Evolutionary conservation across 2,329 filamentous ascomycete species (phyloP).

Genomic region (Beauveria sp.): DNA sequence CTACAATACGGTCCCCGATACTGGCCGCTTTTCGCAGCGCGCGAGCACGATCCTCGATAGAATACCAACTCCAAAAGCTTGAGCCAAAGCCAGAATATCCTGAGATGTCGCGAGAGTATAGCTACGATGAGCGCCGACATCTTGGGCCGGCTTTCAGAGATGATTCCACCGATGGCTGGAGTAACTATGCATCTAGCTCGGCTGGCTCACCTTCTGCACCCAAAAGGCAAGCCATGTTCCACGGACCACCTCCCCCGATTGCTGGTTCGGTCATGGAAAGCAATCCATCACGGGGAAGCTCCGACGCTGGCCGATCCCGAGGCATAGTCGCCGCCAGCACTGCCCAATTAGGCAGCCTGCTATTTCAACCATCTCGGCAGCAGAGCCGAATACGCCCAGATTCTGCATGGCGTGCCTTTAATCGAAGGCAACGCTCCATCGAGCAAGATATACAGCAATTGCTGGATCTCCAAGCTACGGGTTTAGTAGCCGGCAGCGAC

Average conservation of each 20-base stretch:
- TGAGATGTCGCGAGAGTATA: constrained; percentile 7
- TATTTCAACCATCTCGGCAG: constrained; percentile 29
- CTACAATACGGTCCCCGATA: constrained; percentile 18
- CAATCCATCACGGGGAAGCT: constrained; percentile 13
- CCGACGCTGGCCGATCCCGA: constrained; percentile 14
- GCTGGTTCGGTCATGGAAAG: constrained; percentile 32
- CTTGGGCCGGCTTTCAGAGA: constrained; percentile 14
- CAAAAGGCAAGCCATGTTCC: constrained; percentile 32
- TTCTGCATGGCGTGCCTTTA: constrained; percentile 39
- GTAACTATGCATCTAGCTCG: constrained; percentile 19
- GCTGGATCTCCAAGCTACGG: constrained; percentile 41
- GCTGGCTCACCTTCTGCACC: constrained; percentile 25
- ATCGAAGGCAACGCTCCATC: constrained; percentile 37
- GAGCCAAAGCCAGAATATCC: constrained; percentile 26
- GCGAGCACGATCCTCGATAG: constrained; percentile 20
- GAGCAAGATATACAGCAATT: constrained; percentile 40
- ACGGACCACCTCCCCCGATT: constrained; percentile 45
- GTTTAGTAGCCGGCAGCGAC: constrained; percentile 32
- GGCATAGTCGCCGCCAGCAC: constrained; percentile 17
- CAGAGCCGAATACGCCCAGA: constrained; percentile 28
- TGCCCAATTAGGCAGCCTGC: constrained; percentile 23
- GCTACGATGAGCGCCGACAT: background rate
- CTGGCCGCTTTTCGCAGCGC: constrained; percentile 20
- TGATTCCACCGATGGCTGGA: constrained; percentile 15
- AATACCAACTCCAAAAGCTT: constrained; percentile 33